Base-by-base conservation (phyloP, 768 basidiomycete species). In the Suillus occidentalis region DNA sequence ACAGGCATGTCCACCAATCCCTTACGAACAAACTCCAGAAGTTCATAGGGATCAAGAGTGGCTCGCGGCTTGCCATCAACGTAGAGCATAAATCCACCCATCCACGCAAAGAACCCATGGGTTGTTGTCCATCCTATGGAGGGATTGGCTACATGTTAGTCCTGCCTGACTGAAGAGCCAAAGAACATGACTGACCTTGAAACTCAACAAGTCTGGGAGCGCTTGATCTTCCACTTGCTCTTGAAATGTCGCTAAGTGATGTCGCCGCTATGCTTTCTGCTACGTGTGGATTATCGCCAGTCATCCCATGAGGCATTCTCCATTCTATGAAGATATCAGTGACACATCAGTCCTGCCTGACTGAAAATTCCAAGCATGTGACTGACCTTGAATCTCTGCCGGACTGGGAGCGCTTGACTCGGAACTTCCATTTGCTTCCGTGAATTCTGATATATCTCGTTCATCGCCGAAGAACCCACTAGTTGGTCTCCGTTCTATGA, bases 11-110 rank as follows among this genome's bases (percentile, higher is more conserved):
- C 52, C 22, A 53, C 61, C 36, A 5, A 31, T 14, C 55, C 39
- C 8, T 31, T 1, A 10, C n/a, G 8, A 42, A 39, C 25, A 28
- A 5, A 68, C 0, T 7, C 0, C 34, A 6, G 6, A 3, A 40
- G 67, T 37, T 63, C 53, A 9, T 57, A 0, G 10, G 52, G 28
- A 6, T 13, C 25, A 4, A 56, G 68, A 22, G 60, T 64, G 43
- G 64, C 14, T 28, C 61, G 47, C 6, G 58, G 40, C 14, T 49
- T 31, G 22, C 18, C 45, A 18, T 53, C 6, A 20, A 57, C 62
- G 9, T 55, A 64, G 10, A 66, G 59, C 3, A 67, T 61, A 53
- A 73, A 73, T 13, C 73, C 73, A 18, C 73, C 70, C 70, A 72
- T 72, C 25, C 40, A 55, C 18, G 64, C 63, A 22, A 70, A 69